Conservation (phyloP, 192 early-diverging fungal species). For the Thoreauomyces humboldtii region DNA sequence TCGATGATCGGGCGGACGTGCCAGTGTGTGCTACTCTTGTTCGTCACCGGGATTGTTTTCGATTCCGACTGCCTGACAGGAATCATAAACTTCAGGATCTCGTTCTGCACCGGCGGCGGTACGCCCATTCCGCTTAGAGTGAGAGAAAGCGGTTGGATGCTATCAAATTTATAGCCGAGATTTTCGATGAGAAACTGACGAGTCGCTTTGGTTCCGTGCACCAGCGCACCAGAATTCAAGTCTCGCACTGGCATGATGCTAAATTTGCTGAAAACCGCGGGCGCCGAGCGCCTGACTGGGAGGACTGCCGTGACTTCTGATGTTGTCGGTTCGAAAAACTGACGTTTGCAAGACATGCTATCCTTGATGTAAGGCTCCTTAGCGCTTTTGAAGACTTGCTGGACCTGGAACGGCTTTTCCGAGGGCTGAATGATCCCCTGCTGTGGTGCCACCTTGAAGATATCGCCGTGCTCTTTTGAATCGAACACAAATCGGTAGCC, state of each 20-base stretch:
- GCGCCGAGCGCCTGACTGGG: conserved; percentile 50
- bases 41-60: conserved; percentile 50
- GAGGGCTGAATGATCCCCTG: conserved; percentile 59
- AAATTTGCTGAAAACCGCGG: conserved; percentile 59
- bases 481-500: conserved; percentile 59
- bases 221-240: conserved; percentile 60
- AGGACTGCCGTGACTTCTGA: conserved; percentile 54
- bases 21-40: conserved; percentile 48
- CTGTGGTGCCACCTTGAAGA: conserved; percentile 48
- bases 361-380: conserved; percentile 46
- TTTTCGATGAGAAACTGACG: conserved; percentile 60
- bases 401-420: conserved; percentile 59
- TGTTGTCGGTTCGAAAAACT: conserved; percentile 59
- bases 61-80: conserved; percentile 54
- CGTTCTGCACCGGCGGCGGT: conserved; percentile 52
- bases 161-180: conserved; percentile 44
- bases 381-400: conserved; percentile 50
- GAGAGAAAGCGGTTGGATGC: conserved; percentile 40
- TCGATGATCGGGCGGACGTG: conserved; percentile 59
- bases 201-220: conserved; percentile 55
- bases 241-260: conserved; percentile 53
- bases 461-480: conserved; percentile 43
- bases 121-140: conserved; percentile 60
- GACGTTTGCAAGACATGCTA: conserved; percentile 46
- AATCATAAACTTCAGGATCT: conserved; percentile 52